Conservation (phyloP, 768 basidiomycete genomes). For the Psilocybe tampanensis region DNA sequence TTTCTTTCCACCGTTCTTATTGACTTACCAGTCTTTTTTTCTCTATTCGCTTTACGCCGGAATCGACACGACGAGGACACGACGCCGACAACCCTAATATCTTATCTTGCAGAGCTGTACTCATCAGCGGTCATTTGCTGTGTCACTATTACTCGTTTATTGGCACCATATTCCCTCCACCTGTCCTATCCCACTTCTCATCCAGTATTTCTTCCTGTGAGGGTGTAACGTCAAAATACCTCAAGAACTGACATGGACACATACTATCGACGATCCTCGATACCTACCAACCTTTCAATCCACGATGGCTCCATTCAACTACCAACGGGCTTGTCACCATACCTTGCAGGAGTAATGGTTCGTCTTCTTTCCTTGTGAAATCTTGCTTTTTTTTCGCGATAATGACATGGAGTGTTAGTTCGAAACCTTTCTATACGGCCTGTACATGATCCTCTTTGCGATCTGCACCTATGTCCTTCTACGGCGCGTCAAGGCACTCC, state of each 20-base stretch:
- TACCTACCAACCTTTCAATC: not conserved
- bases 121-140: not conserved
- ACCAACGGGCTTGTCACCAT: slow-evolving; percentile 21
- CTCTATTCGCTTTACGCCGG: not conserved
- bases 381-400: not conserved
- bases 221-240: not conserved
- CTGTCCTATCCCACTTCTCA: not conserved
- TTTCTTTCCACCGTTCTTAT: not conserved
- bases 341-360: slow-evolving; percentile 26
- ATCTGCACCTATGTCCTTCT: slow-evolving; percentile 38
- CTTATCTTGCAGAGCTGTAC: not conserved
- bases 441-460: slow-evolving; percentile 38
- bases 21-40: not conserved
- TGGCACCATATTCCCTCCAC: not conserved
- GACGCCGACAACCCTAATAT: not conserved
- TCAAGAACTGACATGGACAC: not conserved
- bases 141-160: not conserved
- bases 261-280: not conserved
- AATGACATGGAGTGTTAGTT: slow-evolving; percentile 15
- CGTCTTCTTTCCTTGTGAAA: not conserved
- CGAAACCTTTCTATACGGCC: slow-evolving; percentile 30
- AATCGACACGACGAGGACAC: not conserved
- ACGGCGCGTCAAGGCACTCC: slow-evolving; percentile 23
- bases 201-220: too few relatives aligned
- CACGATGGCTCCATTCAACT: slow-evolving; percentile 8